Percentiles rank a stretch among this genome's conserved stretches.
Conservation (phyloP, 768 basidiomycete species). For the Naganishia onofrii region DNA sequence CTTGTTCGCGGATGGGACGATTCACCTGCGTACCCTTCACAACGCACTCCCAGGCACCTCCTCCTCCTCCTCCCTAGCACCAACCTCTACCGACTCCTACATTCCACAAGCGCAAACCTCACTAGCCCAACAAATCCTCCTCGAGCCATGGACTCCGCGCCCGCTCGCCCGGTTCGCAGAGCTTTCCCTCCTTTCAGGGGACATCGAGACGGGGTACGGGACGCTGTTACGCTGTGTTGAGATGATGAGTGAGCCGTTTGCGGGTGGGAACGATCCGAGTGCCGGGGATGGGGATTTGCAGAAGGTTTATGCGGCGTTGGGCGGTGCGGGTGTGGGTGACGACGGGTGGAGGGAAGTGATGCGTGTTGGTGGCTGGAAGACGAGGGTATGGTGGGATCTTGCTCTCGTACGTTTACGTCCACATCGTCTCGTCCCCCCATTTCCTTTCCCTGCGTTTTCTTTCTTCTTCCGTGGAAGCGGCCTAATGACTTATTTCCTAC, state of each 20-base stretch:
- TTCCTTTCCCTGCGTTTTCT: no score
- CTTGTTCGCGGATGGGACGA: background rate
- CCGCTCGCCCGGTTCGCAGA: constrained; percentile 42
- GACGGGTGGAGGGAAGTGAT: background rate
- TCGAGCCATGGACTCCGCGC: constrained; percentile 43
- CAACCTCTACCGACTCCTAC: background rate
- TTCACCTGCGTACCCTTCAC: background rate
- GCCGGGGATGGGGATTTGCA: background rate
- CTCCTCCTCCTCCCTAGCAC: background rate
- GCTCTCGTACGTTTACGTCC: constrained; percentile 37
- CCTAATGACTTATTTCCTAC: no score
- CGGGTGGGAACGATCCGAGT: background rate
- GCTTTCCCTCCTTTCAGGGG: constrained; percentile 44
- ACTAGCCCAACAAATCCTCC: constrained; percentile 41
- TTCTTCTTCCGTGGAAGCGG: no score
- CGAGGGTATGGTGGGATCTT: constrained; percentile 48
- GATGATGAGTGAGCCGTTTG: constrained; percentile 41
- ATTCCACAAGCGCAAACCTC: constrained; percentile 41
- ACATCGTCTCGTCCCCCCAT: no score
- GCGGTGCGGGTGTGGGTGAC: background rate
- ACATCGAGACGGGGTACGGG: constrained; percentile 35
- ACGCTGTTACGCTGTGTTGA: constrained; percentile 45
- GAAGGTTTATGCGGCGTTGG: background rate
- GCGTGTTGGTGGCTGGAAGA: constrained; percentile 28
- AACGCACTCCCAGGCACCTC: background rate